phyloP scores from a whole-genome alignment of 2,329 filamentous ascomycete species.

The Polytolypa hystricis region DNA sequence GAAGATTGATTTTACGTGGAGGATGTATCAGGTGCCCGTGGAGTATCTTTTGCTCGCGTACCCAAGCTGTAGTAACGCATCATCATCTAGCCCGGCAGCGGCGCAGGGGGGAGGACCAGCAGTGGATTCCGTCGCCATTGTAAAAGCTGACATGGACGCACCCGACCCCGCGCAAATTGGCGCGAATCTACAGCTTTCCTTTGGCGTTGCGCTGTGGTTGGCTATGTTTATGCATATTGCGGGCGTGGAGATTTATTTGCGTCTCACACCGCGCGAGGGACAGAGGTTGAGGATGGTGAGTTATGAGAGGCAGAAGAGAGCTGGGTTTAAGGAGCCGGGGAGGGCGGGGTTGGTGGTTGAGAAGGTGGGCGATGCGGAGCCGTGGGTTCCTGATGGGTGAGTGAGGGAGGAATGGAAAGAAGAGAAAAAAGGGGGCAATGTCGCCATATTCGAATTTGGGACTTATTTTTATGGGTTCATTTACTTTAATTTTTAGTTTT shows the following conservation, averaged over 20 bases:
- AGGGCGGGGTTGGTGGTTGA: slow-evolving; percentile 37
- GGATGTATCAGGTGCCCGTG: slow-evolving; percentile 25
- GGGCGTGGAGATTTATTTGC: slow-evolving; percentile 40
- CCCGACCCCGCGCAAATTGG: slow-evolving; percentile 23
- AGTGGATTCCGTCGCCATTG: slow-evolving; percentile 2
- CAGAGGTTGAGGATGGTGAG: slow-evolving; percentile 45
- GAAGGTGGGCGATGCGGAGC: slow-evolving; percentile 27
- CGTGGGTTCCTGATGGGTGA: slow-evolving; percentile 6
- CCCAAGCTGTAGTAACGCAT: slow-evolving; percentile 16
- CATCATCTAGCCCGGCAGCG: neutral
- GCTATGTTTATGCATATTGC: slow-evolving; percentile 41
- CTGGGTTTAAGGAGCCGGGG: slow-evolving; percentile 41
- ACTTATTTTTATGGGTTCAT: no score
- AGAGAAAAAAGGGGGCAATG: neutral
- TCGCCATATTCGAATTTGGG: no score
- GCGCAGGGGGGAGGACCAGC: neutral
- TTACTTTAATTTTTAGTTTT: no score
- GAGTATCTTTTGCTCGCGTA: slow-evolving; percentile 16
- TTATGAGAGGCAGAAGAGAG: slow-evolving; percentile 45
- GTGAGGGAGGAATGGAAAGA: neutral
- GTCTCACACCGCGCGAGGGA: slow-evolving; percentile 43
- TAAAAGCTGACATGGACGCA: slow-evolving; percentile 10
- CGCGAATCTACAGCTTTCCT: slow-evolving; percentile 37
- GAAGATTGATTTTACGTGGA: slow-evolving; percentile 36
- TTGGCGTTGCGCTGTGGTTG: slow-evolving; percentile 45